phyloP scores from a whole-genome alignment of 2,329 filamentous ascomycete species.

The Sphaerulina populicola region DNA sequence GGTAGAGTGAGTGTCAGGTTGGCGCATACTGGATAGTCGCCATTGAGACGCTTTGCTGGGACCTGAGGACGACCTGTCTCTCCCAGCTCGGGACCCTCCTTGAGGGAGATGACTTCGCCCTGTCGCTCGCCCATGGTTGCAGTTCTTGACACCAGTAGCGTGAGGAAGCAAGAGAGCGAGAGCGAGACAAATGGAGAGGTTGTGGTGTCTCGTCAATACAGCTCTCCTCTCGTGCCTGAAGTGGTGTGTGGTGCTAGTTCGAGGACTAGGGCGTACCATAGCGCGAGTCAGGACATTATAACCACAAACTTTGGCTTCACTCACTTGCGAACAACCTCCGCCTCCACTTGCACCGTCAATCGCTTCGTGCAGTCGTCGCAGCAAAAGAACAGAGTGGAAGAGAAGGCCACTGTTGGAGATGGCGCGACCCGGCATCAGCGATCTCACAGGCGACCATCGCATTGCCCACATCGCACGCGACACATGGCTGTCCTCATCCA shows the following conservation, averaged over 20 bases:
- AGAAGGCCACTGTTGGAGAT: constrained; percentile 7
- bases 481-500: constrained; percentile 68
- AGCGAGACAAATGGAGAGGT: too few species aligned
- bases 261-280: too few species aligned
- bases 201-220: too few species aligned
- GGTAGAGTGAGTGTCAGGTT: not conserved
- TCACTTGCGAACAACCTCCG: too few species aligned
- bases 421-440: constrained; percentile 56
- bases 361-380: too few species aligned
- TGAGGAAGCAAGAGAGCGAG: not conserved
- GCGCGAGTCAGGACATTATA: too few species aligned
- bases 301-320: too few species aligned
- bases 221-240: too few species aligned
- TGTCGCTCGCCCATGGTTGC: constrained; percentile 20
- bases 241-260: too few species aligned
- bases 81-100: constrained; percentile 28
- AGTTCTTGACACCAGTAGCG: constrained; percentile 6
- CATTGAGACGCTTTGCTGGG: constrained; percentile 69
- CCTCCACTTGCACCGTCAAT: too few species aligned
- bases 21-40: constrained; percentile 69
- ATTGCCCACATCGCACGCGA: constrained; percentile 66
- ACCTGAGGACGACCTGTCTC: constrained; percentile 26
- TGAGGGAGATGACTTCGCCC: constrained; percentile 17
- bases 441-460: constrained; percentile 59
- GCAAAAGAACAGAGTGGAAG: not conserved